These are phyloP conservation scores for Bryum argenteum DNA, from an alignment of 225 moss, liverwort and hornwort genomes.

Conservation along the genomic window DNA sequence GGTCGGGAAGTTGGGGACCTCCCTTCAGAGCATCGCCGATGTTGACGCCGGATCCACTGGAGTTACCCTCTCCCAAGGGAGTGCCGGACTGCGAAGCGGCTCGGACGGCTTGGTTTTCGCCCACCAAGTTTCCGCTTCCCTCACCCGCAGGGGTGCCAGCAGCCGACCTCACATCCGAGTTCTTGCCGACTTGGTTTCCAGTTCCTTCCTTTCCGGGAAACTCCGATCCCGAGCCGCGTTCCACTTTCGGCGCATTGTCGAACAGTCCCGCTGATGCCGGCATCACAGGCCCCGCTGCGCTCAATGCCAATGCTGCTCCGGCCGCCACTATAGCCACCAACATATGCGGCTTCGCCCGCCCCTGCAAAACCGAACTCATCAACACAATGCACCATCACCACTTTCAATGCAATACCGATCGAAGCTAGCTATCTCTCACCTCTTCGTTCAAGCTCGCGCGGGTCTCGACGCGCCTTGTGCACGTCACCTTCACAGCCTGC, in stretches of 20 bases:
- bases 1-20: constrained; percentile 12
- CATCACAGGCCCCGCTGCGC: neutral
- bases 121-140: constrained; percentile 25
- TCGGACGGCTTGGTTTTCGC: constrained; percentile 19
- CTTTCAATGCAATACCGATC: too few relatives aligned
- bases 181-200: constrained; percentile 23
- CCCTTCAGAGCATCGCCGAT: neutral
- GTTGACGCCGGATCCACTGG: constrained; percentile 19
- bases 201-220: constrained; percentile 29
- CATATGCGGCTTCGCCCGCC: constrained; percentile 14
- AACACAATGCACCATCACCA: too few relatives aligned
- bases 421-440: too few relatives aligned
- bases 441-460: constrained; percentile 29
- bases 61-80: constrained; percentile 25
- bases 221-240: neutral
- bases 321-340: constrained; percentile 29
- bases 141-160: constrained; percentile 29
- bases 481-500: neutral
- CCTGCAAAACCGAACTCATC: constrained; percentile 7
- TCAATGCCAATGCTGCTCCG: constrained; percentile 29
- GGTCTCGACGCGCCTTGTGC: constrained; percentile 18
- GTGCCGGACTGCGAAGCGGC: constrained; percentile 18
- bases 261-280: constrained; percentile 36
- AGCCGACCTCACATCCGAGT: constrained; percentile 6
- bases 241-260: constrained; percentile 14